Base-by-base conservation (phyloP, 345 rosid genomes). In the Eucalyptus microcorys region DNA sequence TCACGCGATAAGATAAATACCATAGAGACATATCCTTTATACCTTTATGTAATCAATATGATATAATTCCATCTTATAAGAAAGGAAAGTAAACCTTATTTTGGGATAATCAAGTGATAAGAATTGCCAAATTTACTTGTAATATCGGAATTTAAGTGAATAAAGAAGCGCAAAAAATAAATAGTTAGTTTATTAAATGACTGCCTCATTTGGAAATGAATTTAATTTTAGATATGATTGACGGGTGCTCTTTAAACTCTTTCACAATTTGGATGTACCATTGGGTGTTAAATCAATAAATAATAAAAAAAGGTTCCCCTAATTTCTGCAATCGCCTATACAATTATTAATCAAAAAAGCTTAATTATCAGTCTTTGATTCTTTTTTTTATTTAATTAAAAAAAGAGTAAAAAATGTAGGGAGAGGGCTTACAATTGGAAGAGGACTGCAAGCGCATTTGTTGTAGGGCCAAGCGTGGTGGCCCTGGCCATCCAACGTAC, bases 401-500 rank as follows among this genome's bases (percentile, higher is more conserved):
- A 22, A 50, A 86, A 68, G 16, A 12, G n/a, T 7, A 22, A 37
- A 32, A 86, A 49, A 30, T 27, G 32, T 12, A 21, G 7, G 47
- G 27, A 40, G 47, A 88, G 34, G n/a, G 55, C 90, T 89, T 52
- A 92, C 93, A 24, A 87, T 47, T 2, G 94, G 92, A 34, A 91
- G 89, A 10, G 49, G 3, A 14, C 34, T 81, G 88, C 94, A 94
- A 57, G 10, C 32, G 76, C 94, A 93, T 6, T 85, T 12, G 26
- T 89, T 92, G 40, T 8, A 8, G 13, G 59, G 57, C 93, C 94
- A 93, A 61, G 92, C 92, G 1, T 45, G 21, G 40, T 21, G 45
- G 7, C 94, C 94, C 88, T 89, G 92, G n/a, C 93, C 93, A 47
- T 92, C 92, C 13, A 92, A 48, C 26, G 87, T 85, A 32, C 91